Base-by-base conservation (phyloP, 2,329 filamentous ascomycete species). In the Myrmaecium sp. region DNA sequence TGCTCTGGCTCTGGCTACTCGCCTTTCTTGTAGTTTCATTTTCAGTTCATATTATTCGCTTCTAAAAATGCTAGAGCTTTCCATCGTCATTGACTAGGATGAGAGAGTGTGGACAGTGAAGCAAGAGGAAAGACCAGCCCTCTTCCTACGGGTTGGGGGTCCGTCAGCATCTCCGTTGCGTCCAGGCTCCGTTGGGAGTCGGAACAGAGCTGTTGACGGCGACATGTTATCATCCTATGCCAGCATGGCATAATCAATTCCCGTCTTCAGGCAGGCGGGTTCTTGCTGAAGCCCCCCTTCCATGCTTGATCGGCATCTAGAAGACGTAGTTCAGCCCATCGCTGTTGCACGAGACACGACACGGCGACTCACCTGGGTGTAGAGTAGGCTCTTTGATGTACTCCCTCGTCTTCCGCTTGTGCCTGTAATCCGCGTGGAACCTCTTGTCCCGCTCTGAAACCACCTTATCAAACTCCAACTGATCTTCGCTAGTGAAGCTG, bases 31-130 rank as follows among this genome's bases (percentile, higher is more conserved):
- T 14, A 11, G 10, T 7, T 20, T 14, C 20, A 23, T 22, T 22
- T 13, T 15, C 12, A 17, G 7, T 23, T 18, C 5, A 9, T n/a
- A 16, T 14, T 14, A 12, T 17, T 11, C n/a, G 56, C 56, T 60
- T 59, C 55, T 54, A 49, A 46, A 53, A 48, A 55, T 55, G 62
- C 62, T 66, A 66, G 62, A 66, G 61, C 62, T 56, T 54, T 59
- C 52, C 60, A 54, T 57, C 52, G 52, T 44, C 57, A 41, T 49
- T 42, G 42, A 50, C 49, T 49, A 61, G 58, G 58, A 54, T 55
- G 58, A 43, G 55, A 54, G 51, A 58, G 62, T 65, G 62, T 66
- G 60, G 62, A 66, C 58, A 58, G 43, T 51, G 61, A 64, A 66
- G 62, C 62, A 57, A 66, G 51, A 66, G 17, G 22, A 23, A 33